Percentiles rank a stretch among this genome's conserved stretches.
These are phyloP conservation scores for Pachyrhizus erosus DNA, from an alignment of 306 rosid genomes.

Conservation along the genomic window DNA sequence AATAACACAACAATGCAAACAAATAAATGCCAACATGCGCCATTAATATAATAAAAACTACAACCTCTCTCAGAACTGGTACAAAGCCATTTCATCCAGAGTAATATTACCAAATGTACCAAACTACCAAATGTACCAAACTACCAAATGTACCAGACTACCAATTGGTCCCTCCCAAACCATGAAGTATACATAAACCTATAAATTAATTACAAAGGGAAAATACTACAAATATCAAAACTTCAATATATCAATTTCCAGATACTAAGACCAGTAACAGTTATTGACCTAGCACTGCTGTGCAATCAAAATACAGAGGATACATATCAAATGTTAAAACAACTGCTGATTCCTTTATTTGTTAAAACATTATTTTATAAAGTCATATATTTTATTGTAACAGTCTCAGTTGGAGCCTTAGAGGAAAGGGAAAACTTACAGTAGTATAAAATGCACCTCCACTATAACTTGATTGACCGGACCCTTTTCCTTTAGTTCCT, in stretches of 20 bases:
- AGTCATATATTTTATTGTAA: conserved; percentile 10
- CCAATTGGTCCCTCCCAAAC: background rate
- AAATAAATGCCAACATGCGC: conserved; percentile 12
- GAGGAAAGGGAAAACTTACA: conserved; percentile 56
- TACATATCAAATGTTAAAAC: background rate
- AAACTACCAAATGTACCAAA: conserved; percentile 1
- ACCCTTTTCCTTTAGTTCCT: conserved; percentile 54
- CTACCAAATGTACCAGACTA: background rate
- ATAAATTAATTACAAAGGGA: background rate
- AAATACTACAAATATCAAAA: background rate
- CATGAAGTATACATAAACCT: conserved; percentile 28
- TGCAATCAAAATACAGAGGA: conserved; percentile 27
- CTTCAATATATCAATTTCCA: conserved; percentile 2
- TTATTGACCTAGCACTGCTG: background rate
- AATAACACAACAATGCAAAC: background rate
- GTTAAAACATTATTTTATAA: conserved; percentile 16
- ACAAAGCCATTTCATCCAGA: conserved; percentile 24
- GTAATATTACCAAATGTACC: conserved; percentile 18
- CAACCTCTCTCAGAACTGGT: background rate
- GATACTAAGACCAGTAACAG: background rate
- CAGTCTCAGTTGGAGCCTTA: conserved; percentile 6
- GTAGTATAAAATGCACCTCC: conserved; percentile 75
- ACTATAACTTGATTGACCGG: conserved; percentile 62
- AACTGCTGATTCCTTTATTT: conserved; percentile 10
- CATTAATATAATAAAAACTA: conserved; percentile 9